phyloP scores from a whole-genome alignment of 2,329 filamentous ascomycete species.

The Zymoseptoria brevis region DNA sequence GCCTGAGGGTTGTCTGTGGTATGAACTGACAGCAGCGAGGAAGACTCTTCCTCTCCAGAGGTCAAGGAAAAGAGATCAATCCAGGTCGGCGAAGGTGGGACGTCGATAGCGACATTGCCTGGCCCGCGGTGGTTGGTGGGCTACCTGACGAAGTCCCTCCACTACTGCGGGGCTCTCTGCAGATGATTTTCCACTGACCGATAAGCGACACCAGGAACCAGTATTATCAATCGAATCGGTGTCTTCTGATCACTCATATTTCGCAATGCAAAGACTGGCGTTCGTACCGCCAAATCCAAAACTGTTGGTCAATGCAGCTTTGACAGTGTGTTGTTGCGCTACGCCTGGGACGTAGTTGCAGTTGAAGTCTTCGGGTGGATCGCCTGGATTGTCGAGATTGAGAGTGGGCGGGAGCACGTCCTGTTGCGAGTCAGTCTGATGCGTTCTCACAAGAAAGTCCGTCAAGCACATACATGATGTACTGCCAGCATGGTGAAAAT shows the following conservation, averaged over 20 bases:
- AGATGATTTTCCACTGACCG: neutral
- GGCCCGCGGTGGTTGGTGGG: neutral
- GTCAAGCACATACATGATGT: constrained; percentile 53
- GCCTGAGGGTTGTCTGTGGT: too few relatives aligned
- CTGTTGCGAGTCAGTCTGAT: constrained; percentile 37
- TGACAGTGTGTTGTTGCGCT: constrained; percentile 62
- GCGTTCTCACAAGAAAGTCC: too few relatives aligned
- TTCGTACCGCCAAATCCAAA: constrained; percentile 98
- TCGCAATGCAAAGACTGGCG: constrained; percentile 73
- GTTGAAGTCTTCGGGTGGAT: constrained; percentile 54
- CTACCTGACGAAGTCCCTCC: neutral
- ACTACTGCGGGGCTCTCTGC: constrained; percentile 12
- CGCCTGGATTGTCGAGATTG: constrained; percentile 60
- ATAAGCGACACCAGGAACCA: neutral
- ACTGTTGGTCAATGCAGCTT: constrained; percentile 81
- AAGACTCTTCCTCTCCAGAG: neutral
- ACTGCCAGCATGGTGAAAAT: constrained; percentile 77
- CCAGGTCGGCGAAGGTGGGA: neutral
- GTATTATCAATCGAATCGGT: neutral
- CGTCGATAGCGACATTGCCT: neutral
- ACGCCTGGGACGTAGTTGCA: constrained; percentile 78
- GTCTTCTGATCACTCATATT: constrained; percentile 17
- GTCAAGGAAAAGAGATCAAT: neutral
- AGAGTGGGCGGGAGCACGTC: constrained; percentile 75
- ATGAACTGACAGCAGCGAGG: too few relatives aligned